A percentile compares a stretch with the other conserved stretches of the same genome.
These are phyloP conservation scores for Pseudopediastrum boryanum DNA, from an alignment of 139 green algal genomes.

Conservation along the genomic window DNA sequence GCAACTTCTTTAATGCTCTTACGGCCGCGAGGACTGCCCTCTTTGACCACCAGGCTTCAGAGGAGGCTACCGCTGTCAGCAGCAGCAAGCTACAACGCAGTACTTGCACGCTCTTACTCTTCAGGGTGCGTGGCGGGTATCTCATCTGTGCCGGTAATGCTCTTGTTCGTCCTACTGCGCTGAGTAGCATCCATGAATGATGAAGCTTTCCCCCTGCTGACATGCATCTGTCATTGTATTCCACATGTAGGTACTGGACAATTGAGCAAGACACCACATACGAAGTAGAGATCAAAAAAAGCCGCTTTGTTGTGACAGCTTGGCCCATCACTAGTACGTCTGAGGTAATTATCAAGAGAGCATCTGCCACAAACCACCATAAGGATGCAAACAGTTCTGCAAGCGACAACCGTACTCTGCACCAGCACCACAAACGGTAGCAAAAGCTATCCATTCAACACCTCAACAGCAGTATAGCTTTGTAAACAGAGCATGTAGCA, in stretches of 20 bases:
- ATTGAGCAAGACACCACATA: slow-evolving; percentile 17
- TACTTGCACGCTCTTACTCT: neutral
- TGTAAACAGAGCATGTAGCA: neutral
- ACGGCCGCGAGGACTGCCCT: neutral
- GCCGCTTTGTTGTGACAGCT: slow-evolving; percentile 72
- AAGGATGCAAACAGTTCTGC: neutral
- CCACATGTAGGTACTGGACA: slow-evolving; percentile 39
- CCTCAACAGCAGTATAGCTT: neutral
- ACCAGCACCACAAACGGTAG: neutral
- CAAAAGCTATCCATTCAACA: neutral
- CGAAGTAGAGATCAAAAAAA: slow-evolving; percentile 37
- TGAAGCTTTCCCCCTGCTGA: neutral
- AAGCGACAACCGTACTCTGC: neutral
- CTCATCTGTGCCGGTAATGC: neutral
- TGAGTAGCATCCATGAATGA: neutral
- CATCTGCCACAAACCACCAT: neutral
- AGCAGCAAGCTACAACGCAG: neutral
- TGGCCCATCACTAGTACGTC: slow-evolving; percentile 60
- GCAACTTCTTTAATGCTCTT: no score
- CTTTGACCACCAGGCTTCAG: slow-evolving; percentile 18
- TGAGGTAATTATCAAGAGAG: slow-evolving; percentile 28
- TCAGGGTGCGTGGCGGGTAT: neutral
- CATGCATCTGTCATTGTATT: neutral
- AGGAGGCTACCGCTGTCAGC: neutral
- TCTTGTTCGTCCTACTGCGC: neutral